phyloP scores from a whole-genome alignment of 129 eudicot genomes.

The Tagetes erecta region DNA sequence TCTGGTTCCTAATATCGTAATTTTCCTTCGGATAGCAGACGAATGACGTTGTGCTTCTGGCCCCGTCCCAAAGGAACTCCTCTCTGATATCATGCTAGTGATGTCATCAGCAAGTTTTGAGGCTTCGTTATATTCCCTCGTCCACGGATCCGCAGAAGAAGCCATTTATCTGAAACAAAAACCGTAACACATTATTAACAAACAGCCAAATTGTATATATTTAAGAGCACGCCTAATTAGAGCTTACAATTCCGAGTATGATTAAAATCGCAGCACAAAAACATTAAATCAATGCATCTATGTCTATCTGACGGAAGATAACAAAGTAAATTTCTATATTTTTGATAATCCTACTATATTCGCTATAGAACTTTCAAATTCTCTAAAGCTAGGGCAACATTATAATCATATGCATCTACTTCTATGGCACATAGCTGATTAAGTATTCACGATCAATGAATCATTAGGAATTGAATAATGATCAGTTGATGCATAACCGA shows the following conservation, averaged over 20 bases:
- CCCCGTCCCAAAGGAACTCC: constrained; percentile 58
- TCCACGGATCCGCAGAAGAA: constrained; percentile 68
- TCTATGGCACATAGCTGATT: not conserved
- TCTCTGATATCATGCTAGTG: constrained; percentile 69
- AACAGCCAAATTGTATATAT: not conserved
- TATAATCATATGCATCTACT: constrained; percentile 4
- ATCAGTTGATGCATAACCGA: not conserved
- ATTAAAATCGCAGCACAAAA: not conserved
- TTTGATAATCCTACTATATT: constrained; percentile 1
- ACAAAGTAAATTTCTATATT: not conserved
- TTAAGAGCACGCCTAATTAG: not conserved
- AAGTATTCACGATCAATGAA: not conserved
- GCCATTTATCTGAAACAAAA: constrained; percentile 50
- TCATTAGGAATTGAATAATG: not conserved
- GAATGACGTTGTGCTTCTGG: constrained; percentile 78
- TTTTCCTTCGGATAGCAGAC: constrained; percentile 68
- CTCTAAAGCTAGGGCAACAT: constrained; percentile 16
- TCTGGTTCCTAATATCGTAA: constrained; percentile 73
- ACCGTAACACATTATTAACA: constrained; percentile 19
- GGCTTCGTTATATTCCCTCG: constrained; percentile 75
- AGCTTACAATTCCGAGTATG: not conserved
- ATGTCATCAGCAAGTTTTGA: constrained; percentile 79
- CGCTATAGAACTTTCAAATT: not conserved
- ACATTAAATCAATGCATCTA: not conserved
- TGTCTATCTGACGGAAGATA: not conserved